Evolutionary conservation across 2,329 filamentous ascomycete genomes (phyloP).

Genomic region (Penicillium sp.): DNA sequence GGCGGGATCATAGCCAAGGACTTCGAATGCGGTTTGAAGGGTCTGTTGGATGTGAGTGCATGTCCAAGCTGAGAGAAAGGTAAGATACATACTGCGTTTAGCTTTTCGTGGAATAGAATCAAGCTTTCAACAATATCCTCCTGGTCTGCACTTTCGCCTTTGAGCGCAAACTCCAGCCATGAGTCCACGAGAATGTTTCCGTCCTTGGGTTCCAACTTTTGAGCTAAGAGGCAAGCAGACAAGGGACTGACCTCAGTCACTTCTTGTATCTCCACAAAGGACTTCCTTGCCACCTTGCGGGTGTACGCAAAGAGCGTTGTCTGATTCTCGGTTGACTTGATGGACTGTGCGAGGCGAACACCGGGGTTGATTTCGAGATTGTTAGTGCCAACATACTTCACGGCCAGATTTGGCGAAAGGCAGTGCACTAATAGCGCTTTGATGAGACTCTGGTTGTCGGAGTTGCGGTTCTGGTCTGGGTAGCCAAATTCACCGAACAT

Average conservation of each 20-base stretch:
- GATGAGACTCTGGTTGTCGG: constrained; percentile 45
- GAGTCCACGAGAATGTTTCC: not conserved
- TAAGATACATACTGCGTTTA: not conserved
- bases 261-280: not conserved
- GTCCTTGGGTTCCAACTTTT: not conserved
- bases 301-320: not conserved
- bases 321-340: too few relatives aligned
- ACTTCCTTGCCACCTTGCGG: not conserved
- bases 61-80: not conserved
- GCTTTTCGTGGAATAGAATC: not conserved
- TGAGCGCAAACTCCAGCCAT: not conserved
- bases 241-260: not conserved
- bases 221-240: not conserved
- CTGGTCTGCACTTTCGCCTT: not conserved
- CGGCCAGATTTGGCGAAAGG: constrained; percentile 49
- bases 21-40: not conserved
- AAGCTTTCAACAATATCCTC: not conserved
- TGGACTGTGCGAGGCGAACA: not conserved
- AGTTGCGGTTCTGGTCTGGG: constrained; percentile 48
- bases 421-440: constrained; percentile 51
- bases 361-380: not conserved
- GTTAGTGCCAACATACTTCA: not conserved
- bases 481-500: constrained; percentile 29
- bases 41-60: not conserved
- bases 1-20: not conserved